Evolutionary conservation across 352 stramenopile genomes (phyloP).

Genomic region (Phytophthora foliorum): DNA sequence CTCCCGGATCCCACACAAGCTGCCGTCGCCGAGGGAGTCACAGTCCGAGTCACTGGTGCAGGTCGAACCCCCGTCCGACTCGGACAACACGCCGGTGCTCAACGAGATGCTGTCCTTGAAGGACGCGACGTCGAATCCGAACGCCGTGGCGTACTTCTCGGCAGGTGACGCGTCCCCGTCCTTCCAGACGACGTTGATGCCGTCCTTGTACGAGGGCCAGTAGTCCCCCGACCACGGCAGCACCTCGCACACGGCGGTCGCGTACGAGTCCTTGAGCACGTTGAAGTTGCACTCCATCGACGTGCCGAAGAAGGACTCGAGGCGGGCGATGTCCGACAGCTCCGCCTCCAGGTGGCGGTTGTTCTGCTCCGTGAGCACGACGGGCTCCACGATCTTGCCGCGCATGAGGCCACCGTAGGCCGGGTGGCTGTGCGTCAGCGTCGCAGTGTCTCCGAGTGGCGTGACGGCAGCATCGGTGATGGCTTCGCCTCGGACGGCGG

Average conservation of each 20-base stretch:
- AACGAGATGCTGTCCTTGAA: slow-evolving; percentile 50
- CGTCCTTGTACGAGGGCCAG: slow-evolving; percentile 70
- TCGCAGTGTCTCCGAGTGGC: slow-evolving; percentile 26
- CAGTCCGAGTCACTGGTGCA: slow-evolving; percentile 43
- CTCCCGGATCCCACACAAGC: slow-evolving; percentile 40
- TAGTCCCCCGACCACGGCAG: slow-evolving; percentile 65
- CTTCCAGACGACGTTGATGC: slow-evolving; percentile 60
- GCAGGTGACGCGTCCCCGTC: slow-evolving; percentile 36
- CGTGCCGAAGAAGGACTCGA: slow-evolving; percentile 50
- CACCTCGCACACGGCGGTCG: slow-evolving; percentile 18
- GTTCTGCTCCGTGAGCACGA: slow-evolving; percentile 35
- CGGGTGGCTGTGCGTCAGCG: slow-evolving; percentile 48
- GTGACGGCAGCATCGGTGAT: slow-evolving; percentile 48
- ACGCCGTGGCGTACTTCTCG: slow-evolving; percentile 59
- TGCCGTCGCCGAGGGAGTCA: slow-evolving; percentile 23
- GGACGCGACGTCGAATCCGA: slow-evolving; percentile 37
- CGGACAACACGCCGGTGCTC: slow-evolving; percentile 45
- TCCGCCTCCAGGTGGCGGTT: slow-evolving; percentile 31
- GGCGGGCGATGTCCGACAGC: slow-evolving; percentile 45
- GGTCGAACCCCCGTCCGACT: slow-evolving; percentile 27
- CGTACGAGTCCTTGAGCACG: slow-evolving; percentile 37
- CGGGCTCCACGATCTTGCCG: slow-evolving; percentile 26
- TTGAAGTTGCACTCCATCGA: slow-evolving; percentile 44
- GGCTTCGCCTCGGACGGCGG: slow-evolving; percentile 14
- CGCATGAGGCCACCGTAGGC: slow-evolving; percentile 39